Conservation (phyloP, 1,139 yeast genomes). For the Suhomyces panamericanus region DNA sequence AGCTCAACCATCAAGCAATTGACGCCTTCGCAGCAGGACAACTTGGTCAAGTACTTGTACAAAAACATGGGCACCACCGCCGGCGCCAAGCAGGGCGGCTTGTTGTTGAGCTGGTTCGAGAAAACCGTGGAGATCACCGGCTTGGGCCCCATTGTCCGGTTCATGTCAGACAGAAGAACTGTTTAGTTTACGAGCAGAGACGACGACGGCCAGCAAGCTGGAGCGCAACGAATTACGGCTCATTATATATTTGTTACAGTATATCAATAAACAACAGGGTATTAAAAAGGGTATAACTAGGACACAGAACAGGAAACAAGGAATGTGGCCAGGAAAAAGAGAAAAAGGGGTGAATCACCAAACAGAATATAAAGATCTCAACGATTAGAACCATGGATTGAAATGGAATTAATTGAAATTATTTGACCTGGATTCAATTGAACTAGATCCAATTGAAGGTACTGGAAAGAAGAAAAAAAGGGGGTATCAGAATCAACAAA, state of each 20-base stretch:
- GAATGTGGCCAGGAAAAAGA: no score
- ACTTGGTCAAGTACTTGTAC: slow-evolving; percentile 80
- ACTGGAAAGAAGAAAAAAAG: no score
- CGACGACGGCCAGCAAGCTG: background rate
- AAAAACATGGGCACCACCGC: slow-evolving; percentile 77
- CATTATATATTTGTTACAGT: slow-evolving; percentile 8
- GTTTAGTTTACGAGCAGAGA: slow-evolving; percentile 37
- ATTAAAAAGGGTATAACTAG: slow-evolving; percentile 4
- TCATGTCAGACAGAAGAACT: slow-evolving; percentile 80
- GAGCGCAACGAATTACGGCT: background rate
- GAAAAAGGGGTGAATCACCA: no score
- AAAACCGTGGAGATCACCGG: slow-evolving; percentile 84
- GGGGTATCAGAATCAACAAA: background rate
- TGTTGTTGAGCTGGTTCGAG: slow-evolving; percentile 87
- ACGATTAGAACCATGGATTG: no score
- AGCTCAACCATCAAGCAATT: slow-evolving; percentile 59
- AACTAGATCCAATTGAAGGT: no score
- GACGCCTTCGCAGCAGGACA: slow-evolving; percentile 67
- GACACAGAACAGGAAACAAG: background rate
- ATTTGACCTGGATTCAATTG: no score
- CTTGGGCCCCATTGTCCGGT: slow-evolving; percentile 85
- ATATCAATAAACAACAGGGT: slow-evolving; percentile 5
- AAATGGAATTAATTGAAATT: no score
- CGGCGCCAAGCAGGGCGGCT: slow-evolving; percentile 86
- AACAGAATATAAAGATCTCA: no score